Base-by-base conservation (phyloP, 1,284 basidiomycete species). In the Boletus smithii region DNA sequence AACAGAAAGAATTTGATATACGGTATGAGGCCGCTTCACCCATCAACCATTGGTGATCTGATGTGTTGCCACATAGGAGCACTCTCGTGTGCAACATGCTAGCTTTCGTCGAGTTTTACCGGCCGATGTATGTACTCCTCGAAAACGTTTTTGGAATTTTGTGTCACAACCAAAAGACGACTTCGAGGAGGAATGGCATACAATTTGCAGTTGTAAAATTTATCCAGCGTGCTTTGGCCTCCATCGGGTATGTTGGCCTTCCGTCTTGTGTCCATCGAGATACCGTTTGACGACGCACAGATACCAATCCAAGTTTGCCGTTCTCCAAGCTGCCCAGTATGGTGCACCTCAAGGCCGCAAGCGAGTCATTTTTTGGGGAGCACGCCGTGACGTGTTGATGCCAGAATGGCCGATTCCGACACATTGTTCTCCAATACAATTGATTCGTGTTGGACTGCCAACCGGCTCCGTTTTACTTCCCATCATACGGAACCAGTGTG, bases 71-170 rank as follows among this genome's bases (percentile, higher is more conserved):
- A 43, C 41, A 31, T 46, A 84, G 82, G 55, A 79, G 77, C 23
- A 80, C 82, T 3, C 67, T 86, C 35, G 71, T 81, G 1, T 78
- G 76, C 58, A 85, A 83, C 49, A 85, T 85, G 79, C 66, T 88
- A 5, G 80, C 81, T n/a, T 86, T 76, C 56, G 80, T 84, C n/a
- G 85, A 88, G 54, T 73, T 77, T 49, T 86, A 85, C 54, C 65
- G 71, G 29, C 82, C 85, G 0, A 65, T 66, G 27, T 86, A 81
- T 53, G 76, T 88, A 51, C 70, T 87, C 8, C 68, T 88, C 22
- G 85, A 88, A 61, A 88, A 88, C 61, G 85, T 88, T 4, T 57
- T 62, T 18, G 85, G 85, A 1, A 63, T 88, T 17, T 55, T 85
- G 0, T 60, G 63, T 34, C 73, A 75, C 54, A 70, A 63, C 1